Evolutionary conservation across 1,284 basidiomycete species (phyloP).

Genomic region (Ganoderma lingzhi): DNA sequence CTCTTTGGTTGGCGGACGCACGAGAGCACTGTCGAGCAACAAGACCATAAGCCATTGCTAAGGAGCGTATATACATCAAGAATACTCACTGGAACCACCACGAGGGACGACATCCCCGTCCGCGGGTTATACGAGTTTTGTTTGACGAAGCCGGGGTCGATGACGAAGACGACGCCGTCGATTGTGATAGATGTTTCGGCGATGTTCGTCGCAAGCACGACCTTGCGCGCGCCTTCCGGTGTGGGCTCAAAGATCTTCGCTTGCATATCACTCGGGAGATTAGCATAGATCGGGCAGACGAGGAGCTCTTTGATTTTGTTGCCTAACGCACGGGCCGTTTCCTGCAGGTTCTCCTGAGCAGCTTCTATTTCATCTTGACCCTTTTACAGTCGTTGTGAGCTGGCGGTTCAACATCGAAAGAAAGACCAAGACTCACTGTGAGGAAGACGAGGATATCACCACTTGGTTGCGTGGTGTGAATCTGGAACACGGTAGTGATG

Average conservation of each 20-base stretch:
- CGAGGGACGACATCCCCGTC: slow-evolving; percentile 95
- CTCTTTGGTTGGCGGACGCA: slow-evolving; percentile 96
- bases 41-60: not conserved
- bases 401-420: not conserved
- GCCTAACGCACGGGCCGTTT: slow-evolving; percentile 93
- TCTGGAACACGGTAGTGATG: slow-evolving; percentile 98
- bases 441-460: slow-evolving; percentile 99
- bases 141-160: slow-evolving; percentile 98
- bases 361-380: slow-evolving; percentile 99
- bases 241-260: slow-evolving; percentile 99
- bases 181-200: slow-evolving; percentile 99
- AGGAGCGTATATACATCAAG: not conserved
- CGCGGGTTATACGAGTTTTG: slow-evolving; percentile 97
- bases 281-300: slow-evolving; percentile 98
- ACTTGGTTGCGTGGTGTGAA: slow-evolving; percentile 97
- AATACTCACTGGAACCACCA: slow-evolving; percentile 86
- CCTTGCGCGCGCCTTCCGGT: slow-evolving; percentile 94
- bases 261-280: slow-evolving; percentile 98
- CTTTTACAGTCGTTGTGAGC: slow-evolving; percentile 45
- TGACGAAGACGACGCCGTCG: slow-evolving; percentile 97
- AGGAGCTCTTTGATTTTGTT: slow-evolving; percentile 97
- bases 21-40: slow-evolving; percentile 78
- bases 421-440: slow-evolving; percentile 64
- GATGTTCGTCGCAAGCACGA: slow-evolving; percentile 98
- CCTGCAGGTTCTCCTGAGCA: slow-evolving; percentile 94